phyloP scores from a whole-genome alignment of 768 basidiomycete genomes.

The Kwoniella shandongensis region DNA sequence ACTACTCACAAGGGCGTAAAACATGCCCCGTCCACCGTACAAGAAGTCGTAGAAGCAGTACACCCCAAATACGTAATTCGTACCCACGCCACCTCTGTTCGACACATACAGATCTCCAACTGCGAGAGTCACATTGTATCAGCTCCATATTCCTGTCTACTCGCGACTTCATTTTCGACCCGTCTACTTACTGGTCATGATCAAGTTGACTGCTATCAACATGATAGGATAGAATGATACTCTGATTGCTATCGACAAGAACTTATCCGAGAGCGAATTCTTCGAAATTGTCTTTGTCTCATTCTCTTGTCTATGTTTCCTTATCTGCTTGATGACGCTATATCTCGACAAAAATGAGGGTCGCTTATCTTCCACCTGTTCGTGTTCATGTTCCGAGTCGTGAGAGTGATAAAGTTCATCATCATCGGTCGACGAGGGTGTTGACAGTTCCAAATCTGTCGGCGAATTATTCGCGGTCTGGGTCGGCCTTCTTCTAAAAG shows the following conservation, averaged over 20 bases:
- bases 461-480: no score
- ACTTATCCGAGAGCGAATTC: constrained; percentile 24
- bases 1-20: constrained; percentile 22
- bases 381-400: background rate
- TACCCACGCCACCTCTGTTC: constrained; percentile 14
- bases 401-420: background rate
- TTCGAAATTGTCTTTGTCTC: background rate
- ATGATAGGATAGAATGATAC: constrained; percentile 36
- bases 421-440: constrained; percentile 2
- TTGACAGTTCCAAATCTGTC: no score
- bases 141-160: no score
- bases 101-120: constrained; percentile 31
- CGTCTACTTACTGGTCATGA: constrained; percentile 34
- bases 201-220: constrained; percentile 26
- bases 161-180: no score
- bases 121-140: background rate
- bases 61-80: constrained; percentile 10
- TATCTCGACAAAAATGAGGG: no score
- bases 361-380: background rate
- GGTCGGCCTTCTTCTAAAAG: no score
- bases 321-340: background rate
- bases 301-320: constrained; percentile 4
- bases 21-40: constrained; percentile 34
- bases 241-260: constrained; percentile 31
- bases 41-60: constrained; percentile 32